phyloP scores from a whole-genome alignment of 306 rosid species.

The Fragaria ananassa region DNA sequence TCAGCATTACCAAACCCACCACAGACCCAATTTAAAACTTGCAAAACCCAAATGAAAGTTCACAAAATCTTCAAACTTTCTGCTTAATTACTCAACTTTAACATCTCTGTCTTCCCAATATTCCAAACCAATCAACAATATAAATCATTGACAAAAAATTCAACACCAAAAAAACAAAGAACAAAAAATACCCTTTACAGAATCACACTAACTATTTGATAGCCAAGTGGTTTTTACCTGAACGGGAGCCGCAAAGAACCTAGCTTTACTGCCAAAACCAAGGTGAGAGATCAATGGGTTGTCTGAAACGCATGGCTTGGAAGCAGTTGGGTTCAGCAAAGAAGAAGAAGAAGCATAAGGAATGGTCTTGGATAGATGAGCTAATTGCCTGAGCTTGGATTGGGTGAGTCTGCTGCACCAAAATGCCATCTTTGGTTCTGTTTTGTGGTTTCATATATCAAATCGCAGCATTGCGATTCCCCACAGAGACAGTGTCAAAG shows the following conservation, averaged over 20 bases:
- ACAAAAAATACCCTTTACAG: not conserved
- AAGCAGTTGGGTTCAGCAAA: conserved; percentile 26
- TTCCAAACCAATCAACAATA: not conserved
- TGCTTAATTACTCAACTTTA: not conserved
- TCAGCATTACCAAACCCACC: not conserved
- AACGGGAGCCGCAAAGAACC: conserved; percentile 64
- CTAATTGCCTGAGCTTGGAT: conserved; percentile 36
- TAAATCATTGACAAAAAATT: not conserved
- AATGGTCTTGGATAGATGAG: conserved; percentile 30
- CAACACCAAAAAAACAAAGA: not conserved
- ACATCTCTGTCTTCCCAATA: not conserved
- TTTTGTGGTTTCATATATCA: conserved; percentile 13
- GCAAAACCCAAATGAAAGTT: not conserved
- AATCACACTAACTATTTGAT: not conserved
- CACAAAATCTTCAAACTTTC: not conserved
- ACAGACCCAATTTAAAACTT: not conserved
- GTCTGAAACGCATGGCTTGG: conserved; percentile 25
- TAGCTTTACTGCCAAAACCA: conserved; percentile 29
- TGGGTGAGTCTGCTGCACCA: conserved; percentile 50
- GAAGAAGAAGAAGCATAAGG: conserved; percentile 26
- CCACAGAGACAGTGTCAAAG: not conserved
- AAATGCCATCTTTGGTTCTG: conserved; percentile 45
- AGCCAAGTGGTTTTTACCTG: conserved; percentile 37
- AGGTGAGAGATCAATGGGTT: conserved; percentile 28
- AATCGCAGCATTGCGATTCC: conserved; percentile 10